Evolutionary conservation across 768 basidiomycete genomes (phyloP), one percentile per base, ranked within the genome.

Genomic region (Fibroporia radiculosa): DNA sequence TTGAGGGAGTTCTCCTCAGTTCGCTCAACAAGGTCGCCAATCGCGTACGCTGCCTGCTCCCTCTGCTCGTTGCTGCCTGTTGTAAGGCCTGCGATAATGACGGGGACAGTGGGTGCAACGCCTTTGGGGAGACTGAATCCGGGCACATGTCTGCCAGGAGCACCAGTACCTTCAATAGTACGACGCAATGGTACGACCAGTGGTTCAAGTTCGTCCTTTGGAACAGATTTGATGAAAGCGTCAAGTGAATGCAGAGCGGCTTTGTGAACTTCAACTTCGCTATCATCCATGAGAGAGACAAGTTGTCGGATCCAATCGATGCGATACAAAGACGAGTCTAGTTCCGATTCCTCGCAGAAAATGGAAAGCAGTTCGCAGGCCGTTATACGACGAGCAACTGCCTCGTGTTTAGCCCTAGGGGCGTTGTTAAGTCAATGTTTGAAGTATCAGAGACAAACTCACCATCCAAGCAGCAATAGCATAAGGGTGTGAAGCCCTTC

Each of bases 231-330:
- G 61, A 96, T 80, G 49, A 98, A 90, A 13, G 72, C 72, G 37
- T 97, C 93, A 20, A 98, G 70, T 0, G 92, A 83, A 25, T 69
- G 67, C 80, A 83, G 86, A 3, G 93, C 91, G 0, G 85, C 83
- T 2, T 78, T 82, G 55, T 93, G 82, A 8, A 95, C 90, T 3
- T 71, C 60, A 1, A 83, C 77, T 37, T 82, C 73, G 11, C 66
- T 63, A 56, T 98, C 95, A 53, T 93, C 93, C 39, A 96, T 71
- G 2, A 85, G 64, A 0, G 89, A 76, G 6, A 98, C 69, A 13
- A 98, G 73, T 51, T 92, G 89, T 6, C 93, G 81, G 44, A 97
- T 77, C 93, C 95, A 98, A 61, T 98, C 96, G 50, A 93, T 68
- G 16, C 87, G 82, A 64, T 97, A 98, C 19, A 92, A 62, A 0